phyloP scores from a whole-genome alignment of 83 land plant species.

The Picea mariana region DNA sequence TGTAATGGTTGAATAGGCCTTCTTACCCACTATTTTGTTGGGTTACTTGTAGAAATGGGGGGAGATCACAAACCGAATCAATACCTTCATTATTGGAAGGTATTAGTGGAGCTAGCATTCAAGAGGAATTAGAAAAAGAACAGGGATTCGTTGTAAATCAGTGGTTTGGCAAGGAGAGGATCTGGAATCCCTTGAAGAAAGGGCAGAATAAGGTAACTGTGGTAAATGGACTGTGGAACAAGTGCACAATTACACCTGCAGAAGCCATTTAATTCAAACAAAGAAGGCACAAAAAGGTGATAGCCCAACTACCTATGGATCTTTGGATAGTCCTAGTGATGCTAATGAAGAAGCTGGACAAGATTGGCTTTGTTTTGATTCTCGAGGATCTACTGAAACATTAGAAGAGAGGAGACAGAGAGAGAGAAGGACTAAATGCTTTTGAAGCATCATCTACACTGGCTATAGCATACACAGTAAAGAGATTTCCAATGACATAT shows the following conservation, averaged over 20 bases:
- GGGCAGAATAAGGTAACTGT: slow-evolving; percentile 9
- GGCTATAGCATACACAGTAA: too few species aligned
- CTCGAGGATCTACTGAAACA: slow-evolving; percentile 4
- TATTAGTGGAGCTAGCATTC: too few species aligned
- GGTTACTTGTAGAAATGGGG: too few species aligned
- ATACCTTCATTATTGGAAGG: too few species aligned
- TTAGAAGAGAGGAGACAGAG: too few species aligned
- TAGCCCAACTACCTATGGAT: slow-evolving; percentile 20
- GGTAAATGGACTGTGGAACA: slow-evolving; percentile 31
- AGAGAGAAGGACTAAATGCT: too few species aligned
- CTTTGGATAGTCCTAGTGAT: slow-evolving; percentile 68
- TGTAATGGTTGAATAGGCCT: too few species aligned
- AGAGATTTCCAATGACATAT: too few species aligned
- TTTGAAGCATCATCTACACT: too few species aligned
- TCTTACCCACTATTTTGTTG: too few species aligned
- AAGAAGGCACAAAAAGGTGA: slow-evolving; percentile 5
- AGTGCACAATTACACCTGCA: slow-evolving; percentile 28
- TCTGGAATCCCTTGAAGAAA: not conserved
- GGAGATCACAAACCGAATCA: too few species aligned
- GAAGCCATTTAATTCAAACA: slow-evolving; percentile 20
- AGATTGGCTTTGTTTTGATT: slow-evolving; percentile 55
- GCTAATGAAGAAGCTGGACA: slow-evolving; percentile 70
- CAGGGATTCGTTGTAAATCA: slow-evolving; percentile 31
- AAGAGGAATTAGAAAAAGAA: not conserved
- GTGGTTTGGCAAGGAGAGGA: not conserved